Conservation (phyloP, 768 basidiomycete species). For the Pulveroboletus sp. region DNA sequence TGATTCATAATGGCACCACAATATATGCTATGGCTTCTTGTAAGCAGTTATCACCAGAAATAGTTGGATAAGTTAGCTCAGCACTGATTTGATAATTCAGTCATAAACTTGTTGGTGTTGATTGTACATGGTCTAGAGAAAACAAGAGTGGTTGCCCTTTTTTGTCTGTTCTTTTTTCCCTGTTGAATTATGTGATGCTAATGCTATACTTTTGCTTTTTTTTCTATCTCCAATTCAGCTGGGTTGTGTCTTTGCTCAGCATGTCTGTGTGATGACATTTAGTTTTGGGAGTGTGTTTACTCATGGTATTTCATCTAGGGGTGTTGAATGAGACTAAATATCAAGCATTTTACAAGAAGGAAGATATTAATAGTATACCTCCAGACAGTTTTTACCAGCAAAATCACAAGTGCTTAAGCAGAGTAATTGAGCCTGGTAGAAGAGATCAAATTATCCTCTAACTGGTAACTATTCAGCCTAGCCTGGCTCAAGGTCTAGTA, state of each 20-base stretch:
- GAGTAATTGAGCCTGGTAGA: too few species aligned
- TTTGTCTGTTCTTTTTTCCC: constrained; percentile 6
- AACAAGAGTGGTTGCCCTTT: neutral
- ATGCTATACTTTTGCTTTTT: neutral
- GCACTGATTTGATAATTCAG: neutral
- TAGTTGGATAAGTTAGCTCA: too few species aligned
- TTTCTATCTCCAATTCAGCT: constrained; percentile 2
- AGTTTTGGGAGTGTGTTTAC: neutral
- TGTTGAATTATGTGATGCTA: neutral
- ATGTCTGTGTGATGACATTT: constrained; percentile 3
- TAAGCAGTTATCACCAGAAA: neutral
- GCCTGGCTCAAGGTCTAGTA: too few species aligned
- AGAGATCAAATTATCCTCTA: too few species aligned
- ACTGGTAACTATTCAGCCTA: too few species aligned
- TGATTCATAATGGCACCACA: constrained; percentile 13
- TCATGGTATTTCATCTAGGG: constrained; percentile 10
- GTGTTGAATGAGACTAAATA: constrained; percentile 20
- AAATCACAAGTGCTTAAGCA: too few species aligned
- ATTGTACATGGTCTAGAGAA: neutral
- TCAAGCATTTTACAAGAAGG: constrained; percentile 11
- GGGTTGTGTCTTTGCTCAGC: constrained; percentile 8
- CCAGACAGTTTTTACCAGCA: constrained; percentile 6
- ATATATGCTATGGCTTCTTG: constrained; percentile 4
- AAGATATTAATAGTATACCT: neutral
- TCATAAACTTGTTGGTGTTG: neutral